phyloP scores from a whole-genome alignment of 176 grass and related monocot species.

The Lolium multiflorum region DNA sequence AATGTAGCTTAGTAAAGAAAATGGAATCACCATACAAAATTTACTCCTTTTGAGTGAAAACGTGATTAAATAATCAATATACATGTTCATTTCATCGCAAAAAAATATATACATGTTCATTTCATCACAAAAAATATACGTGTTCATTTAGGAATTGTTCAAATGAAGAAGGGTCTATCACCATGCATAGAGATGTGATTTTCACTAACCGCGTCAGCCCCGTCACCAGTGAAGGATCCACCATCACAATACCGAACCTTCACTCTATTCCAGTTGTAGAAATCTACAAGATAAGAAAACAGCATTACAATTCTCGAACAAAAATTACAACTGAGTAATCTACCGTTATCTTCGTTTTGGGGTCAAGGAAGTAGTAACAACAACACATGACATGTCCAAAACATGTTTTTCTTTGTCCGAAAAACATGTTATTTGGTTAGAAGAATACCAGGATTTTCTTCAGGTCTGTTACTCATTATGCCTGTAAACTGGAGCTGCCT shows the following conservation, averaged over 20 bases:
- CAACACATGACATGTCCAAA: neutral
- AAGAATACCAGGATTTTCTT: slow-evolving; percentile 89
- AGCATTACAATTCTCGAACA: slow-evolving; percentile 6
- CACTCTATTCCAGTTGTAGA: slow-evolving; percentile 99
- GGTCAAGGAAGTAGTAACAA: too few species aligned
- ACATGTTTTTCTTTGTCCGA: neutral
- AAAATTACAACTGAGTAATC: slow-evolving; percentile 5
- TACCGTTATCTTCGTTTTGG: neutral
- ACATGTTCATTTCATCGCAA: neutral
- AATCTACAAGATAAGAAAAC: slow-evolving; percentile 57
- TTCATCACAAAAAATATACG: neutral
- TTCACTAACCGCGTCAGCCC: slow-evolving; percentile 72
- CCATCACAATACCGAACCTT: slow-evolving; percentile 97
- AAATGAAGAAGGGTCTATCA: slow-evolving; percentile 13
- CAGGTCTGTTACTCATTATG: slow-evolving; percentile 77
- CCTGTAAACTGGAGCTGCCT: slow-evolving; percentile 72
- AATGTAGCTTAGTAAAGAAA: neutral
- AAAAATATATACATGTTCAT: neutral
- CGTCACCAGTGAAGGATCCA: slow-evolving; percentile 84
- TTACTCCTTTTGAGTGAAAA: neutral
- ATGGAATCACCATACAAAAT: neutral
- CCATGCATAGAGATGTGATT: neutral
- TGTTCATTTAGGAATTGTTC: neutral
- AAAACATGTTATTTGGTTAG: neutral
- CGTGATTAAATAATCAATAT: neutral